Conservation (phyloP, 352 stramenopile species). For the Globisporangium perplexum region DNA sequence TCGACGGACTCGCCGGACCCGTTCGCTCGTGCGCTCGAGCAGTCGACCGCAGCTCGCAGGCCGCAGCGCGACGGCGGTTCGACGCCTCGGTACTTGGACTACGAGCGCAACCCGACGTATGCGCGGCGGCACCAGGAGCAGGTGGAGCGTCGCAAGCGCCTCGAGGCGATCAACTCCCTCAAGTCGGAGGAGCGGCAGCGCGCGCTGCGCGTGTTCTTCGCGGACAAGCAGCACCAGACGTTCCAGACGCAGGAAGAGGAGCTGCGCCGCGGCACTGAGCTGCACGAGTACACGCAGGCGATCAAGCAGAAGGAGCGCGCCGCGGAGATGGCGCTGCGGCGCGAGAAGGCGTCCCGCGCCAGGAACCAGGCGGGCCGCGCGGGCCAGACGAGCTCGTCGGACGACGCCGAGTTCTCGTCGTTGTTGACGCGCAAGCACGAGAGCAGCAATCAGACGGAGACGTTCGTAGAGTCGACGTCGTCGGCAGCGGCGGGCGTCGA, state of each 20-base stretch:
- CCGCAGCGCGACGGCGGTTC: conserved; percentile 38
- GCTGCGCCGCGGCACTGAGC: conserved; percentile 42
- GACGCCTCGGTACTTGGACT: conserved; percentile 58
- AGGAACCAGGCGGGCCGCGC: conserved; percentile 1
- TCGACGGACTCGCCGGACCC: conserved; percentile 21
- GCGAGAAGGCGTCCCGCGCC: conserved; percentile 7
- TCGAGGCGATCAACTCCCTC: conserved; percentile 54
- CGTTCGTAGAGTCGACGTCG: no score
- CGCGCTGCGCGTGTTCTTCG: conserved; percentile 39
- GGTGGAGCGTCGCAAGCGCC: conserved; percentile 52
- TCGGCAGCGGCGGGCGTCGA: no score
- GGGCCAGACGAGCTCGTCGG: conserved; percentile 4
- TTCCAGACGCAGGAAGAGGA: conserved; percentile 35
- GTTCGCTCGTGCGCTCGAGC: conserved; percentile 16
- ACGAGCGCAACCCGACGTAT: conserved; percentile 41
- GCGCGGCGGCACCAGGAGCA: conserved; percentile 43
- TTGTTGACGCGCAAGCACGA: no score
- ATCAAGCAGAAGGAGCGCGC: conserved; percentile 22
- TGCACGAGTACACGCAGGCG: conserved; percentile 36
- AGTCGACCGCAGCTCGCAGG: conserved; percentile 29
- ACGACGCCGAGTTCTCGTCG: not conserved
- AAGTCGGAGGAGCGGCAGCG: conserved; percentile 57
- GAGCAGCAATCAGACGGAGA: not conserved
- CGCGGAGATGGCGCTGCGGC: conserved; percentile 4
- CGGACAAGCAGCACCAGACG: conserved; percentile 38